Conservation (phyloP, 768 basidiomycete genomes). For the Cyclocybe cylindracea region DNA sequence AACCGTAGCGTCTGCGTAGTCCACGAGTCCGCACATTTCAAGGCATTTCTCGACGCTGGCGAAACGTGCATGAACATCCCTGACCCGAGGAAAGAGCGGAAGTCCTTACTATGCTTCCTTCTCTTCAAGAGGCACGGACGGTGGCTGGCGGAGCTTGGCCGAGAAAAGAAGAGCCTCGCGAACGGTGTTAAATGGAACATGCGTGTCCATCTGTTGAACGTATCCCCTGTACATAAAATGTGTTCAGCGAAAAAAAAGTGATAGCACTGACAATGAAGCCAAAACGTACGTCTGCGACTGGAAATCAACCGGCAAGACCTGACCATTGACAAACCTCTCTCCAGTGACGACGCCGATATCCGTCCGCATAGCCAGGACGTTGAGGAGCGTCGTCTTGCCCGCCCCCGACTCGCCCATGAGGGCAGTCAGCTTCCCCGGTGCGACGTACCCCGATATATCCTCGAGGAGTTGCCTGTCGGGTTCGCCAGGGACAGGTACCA, state of each 20-base stretch:
- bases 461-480: slow-evolving; percentile 53
- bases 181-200: slow-evolving; percentile 74
- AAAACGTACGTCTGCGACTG: slow-evolving; percentile 54
- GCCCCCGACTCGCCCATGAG: slow-evolving; percentile 67
- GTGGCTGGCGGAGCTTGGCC: slow-evolving; percentile 77
- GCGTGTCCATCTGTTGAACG: slow-evolving; percentile 84
- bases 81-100: slow-evolving; percentile 26
- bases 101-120: slow-evolving; percentile 76
- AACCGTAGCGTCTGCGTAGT: slow-evolving; percentile 63
- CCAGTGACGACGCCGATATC: slow-evolving; percentile 50
- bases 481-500: slow-evolving; percentile 56
- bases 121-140: slow-evolving; percentile 62
- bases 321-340: slow-evolving; percentile 58
- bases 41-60: slow-evolving; percentile 48
- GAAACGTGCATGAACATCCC: not conserved
- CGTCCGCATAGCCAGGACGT: slow-evolving; percentile 55
- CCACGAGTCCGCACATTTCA: slow-evolving; percentile 64
- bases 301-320: slow-evolving; percentile 56
- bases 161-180: slow-evolving; percentile 84
- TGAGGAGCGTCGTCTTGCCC: slow-evolving; percentile 60
- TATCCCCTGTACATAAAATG: slow-evolving; percentile 50
- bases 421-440: slow-evolving; percentile 80
- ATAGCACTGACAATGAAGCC: not conserved
- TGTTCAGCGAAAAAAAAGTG: not conserved
- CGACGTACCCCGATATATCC: slow-evolving; percentile 78